Evolutionary conservation across 495 filamentous ascomycete genomes (phyloP), one percentile per base, ranked within the genome.

Genomic region (Penicillium salamii): DNA sequence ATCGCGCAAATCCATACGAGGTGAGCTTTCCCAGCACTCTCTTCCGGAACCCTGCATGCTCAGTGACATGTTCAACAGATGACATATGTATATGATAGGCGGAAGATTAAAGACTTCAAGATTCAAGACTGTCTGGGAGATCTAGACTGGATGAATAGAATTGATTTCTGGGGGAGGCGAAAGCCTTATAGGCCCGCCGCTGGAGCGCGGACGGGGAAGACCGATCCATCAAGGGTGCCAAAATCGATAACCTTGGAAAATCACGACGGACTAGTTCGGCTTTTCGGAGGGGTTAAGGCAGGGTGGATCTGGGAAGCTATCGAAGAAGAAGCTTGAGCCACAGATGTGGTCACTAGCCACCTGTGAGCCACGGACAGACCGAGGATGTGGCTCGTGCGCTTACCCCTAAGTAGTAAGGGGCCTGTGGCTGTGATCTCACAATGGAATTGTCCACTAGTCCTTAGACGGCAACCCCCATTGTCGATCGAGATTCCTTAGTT

Each of bases 1-100:
- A 59, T 65, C 67, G 59, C 51, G 58, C 45, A 66, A 50, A 41
- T 56, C 65, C 60, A 66, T 63, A 57, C 23, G 57, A 31, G 56
- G 59, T 53, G 68, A 70, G 58, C 50, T 68, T 62, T 60, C 59
- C 69, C 62, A 65, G 49, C 37, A 69, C 40, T 67, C 63, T 69
- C 59, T 58, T 69, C 57, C 70, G 51, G 63, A 65, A 61, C 50
- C 62, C 37, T 63, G 62, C 55, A 63, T 58, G 54, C 63, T 68
- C 52, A 72, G 52, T 53, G 62, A 63, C 62, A 70, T 71, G 38
- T 49, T 58, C 51, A 53, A 29, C 42, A 46, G 54, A 63, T 37
- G 63, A 61, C 67, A 72, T 70, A 36, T 52, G 56, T 37, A 42
- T 19, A 13, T 12, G 29, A 23, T 34, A 15, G 9, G 44, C 39